These are phyloP conservation scores for Durio zibethinus DNA, from an alignment of 345 rosid genomes.

Conservation along the genomic window DNA sequence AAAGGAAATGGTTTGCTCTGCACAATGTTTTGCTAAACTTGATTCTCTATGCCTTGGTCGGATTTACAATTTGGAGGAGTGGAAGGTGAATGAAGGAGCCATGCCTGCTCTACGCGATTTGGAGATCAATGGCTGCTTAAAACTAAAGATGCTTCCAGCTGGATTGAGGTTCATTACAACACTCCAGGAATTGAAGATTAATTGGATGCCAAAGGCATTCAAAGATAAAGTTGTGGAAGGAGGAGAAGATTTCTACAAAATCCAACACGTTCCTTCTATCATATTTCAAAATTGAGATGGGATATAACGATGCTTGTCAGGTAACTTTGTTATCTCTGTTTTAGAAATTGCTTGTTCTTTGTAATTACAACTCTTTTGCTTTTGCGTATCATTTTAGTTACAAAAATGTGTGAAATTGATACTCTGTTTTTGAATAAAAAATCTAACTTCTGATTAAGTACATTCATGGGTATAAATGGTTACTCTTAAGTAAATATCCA, in stretches of 20 bases:
- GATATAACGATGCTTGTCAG: too few relatives aligned
- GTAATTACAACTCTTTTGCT: too few relatives aligned
- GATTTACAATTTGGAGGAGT: conserved; percentile 28
- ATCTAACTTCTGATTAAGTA: too few relatives aligned
- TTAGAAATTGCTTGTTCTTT: too few relatives aligned
- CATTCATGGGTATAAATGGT: too few relatives aligned
- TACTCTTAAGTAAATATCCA: too few relatives aligned
- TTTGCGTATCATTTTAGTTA: too few relatives aligned
- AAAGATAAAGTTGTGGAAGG: conserved; percentile 26
- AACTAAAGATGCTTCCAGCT: conserved; percentile 20
- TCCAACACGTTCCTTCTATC: conserved; percentile 36
- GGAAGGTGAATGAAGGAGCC: conserved; percentile 15
- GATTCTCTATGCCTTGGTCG: background rate
- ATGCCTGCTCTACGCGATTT: background rate
- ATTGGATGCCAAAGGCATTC: conserved; percentile 31
- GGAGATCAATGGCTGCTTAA: conserved; percentile 15
- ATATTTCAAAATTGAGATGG: background rate
- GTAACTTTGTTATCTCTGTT: too few relatives aligned
- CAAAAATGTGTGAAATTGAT: too few relatives aligned
- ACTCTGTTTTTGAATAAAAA: too few relatives aligned
- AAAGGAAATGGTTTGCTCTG: conserved; percentile 13
- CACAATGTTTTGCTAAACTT: conserved; percentile 20
- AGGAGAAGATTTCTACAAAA: conserved; percentile 40
- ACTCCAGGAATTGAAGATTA: conserved; percentile 32
- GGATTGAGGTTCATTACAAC: conserved; percentile 19